Evolutionary conservation across 1,284 basidiomycete genomes (phyloP).

Genomic region (Cryptococcus neoformans): DNA sequence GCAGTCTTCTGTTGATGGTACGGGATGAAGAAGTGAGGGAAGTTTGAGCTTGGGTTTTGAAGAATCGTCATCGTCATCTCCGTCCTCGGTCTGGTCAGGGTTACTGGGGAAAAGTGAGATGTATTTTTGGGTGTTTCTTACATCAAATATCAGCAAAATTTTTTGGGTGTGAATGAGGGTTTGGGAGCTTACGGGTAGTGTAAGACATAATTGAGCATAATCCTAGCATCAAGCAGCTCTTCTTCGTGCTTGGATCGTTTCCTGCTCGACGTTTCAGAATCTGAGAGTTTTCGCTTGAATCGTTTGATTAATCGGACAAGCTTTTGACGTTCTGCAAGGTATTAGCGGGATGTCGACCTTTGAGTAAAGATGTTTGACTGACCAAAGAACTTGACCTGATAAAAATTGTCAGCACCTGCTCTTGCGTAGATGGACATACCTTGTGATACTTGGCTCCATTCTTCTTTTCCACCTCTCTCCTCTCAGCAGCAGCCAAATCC

Average conservation of each 20-base stretch:
- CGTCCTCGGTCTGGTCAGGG: constrained; percentile 8
- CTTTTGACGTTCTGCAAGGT: constrained; percentile 65
- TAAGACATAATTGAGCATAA: constrained; percentile 77
- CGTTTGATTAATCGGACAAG: constrained; percentile 66
- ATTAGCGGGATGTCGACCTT: constrained; percentile 33
- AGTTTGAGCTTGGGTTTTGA: constrained; percentile 22
- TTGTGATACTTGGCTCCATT: constrained; percentile 75
- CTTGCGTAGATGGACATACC: constrained; percentile 26
- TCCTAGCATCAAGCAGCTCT: constrained; percentile 60
- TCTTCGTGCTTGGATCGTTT: constrained; percentile 53
- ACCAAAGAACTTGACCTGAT: constrained; percentile 69
- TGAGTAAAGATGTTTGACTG: constrained; percentile 46
- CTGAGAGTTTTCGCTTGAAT: constrained; percentile 56
- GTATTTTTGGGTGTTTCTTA: constrained; percentile 72
- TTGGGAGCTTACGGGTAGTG: constrained; percentile 54
- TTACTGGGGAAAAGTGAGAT: constrained; percentile 76
- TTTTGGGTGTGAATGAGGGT: not conserved
- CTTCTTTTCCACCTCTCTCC: constrained; percentile 62
- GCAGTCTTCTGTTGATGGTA: constrained; percentile 23
- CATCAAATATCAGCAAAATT: no score
- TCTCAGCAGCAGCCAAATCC: constrained; percentile 65
- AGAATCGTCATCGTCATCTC: constrained; percentile 14
- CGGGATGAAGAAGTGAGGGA: constrained; percentile 53
- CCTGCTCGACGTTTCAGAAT: constrained; percentile 37
- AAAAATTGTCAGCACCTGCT: not conserved